Percentiles rank a stretch among this genome's conserved stretches.
phyloP scores from a whole-genome alignment of 1,284 basidiomycete genomes.

The Athelia sp. region DNA sequence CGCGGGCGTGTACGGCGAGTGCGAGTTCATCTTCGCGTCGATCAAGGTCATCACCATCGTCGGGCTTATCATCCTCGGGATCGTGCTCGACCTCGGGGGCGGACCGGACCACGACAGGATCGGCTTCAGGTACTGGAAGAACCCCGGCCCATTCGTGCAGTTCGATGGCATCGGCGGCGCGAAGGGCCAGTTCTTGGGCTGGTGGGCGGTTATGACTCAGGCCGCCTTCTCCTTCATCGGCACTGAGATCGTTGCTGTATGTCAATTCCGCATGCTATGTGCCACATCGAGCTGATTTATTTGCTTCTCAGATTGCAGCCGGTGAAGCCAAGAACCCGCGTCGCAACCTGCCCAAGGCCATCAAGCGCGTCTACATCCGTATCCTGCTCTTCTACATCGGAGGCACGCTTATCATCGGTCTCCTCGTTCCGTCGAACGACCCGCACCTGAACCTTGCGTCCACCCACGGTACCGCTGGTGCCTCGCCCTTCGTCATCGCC shows the following conservation, averaged over 20 bases:
- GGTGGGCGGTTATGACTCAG: constrained; percentile 46
- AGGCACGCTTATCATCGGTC: constrained; percentile 48
- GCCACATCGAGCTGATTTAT: neutral
- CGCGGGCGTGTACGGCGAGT: constrained; percentile 45
- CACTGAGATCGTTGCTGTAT: constrained; percentile 73
- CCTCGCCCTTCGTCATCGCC: constrained; percentile 70
- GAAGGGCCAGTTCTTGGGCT: constrained; percentile 49
- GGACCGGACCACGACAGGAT: constrained; percentile 47
- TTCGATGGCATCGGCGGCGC: constrained; percentile 37
- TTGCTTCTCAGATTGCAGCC: constrained; percentile 48
- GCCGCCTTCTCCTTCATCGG: constrained; percentile 77
- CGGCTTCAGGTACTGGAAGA: constrained; percentile 47
- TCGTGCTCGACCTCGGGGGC: constrained; percentile 56
- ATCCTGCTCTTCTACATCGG: constrained; percentile 63
- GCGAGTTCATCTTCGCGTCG: constrained; percentile 53
- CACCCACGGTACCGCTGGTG: constrained; percentile 41
- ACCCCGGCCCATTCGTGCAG: constrained; percentile 53
- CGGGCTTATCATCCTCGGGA: constrained; percentile 45
- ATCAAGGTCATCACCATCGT: constrained; percentile 66
- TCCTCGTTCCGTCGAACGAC: constrained; percentile 59
- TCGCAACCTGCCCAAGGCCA: constrained; percentile 52
- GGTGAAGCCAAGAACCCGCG: constrained; percentile 53
- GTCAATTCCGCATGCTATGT: constrained; percentile 24
- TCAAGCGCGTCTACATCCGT: constrained; percentile 66
- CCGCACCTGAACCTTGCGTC: constrained; percentile 34